A percentile compares a stretch with the other conserved stretches of the same genome.
These are phyloP conservation scores for Candida golubevii DNA, from an alignment of 805 yeast genomes.

Conservation along the genomic window DNA sequence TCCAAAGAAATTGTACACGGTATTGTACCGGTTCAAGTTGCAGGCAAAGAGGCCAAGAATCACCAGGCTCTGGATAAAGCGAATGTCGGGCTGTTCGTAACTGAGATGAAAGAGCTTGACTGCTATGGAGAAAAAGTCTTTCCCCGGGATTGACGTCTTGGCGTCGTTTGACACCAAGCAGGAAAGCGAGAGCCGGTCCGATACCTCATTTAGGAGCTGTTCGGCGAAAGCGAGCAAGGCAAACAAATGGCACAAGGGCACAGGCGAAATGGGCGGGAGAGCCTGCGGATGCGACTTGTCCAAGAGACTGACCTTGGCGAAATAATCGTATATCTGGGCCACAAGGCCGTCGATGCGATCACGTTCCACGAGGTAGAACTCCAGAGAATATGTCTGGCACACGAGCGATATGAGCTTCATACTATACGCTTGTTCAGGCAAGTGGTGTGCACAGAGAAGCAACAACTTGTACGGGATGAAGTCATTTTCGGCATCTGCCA, in stretches of 20 bases:
- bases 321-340: slow-evolving; percentile 15
- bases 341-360: slow-evolving; percentile 16
- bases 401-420: slow-evolving; percentile 24
- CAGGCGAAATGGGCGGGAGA: slow-evolving; percentile 12
- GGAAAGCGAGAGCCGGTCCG: slow-evolving; percentile 9
- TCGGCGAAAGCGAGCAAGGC: slow-evolving; percentile 36
- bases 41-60: slow-evolving; percentile 35
- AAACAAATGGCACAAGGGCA: slow-evolving; percentile 29
- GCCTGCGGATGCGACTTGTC: slow-evolving; percentile 2
- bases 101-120: slow-evolving; percentile 29
- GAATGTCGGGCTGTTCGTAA: slow-evolving; percentile 26
- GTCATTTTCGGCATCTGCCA: slow-evolving; percentile 27
- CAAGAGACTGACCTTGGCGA: neutral
- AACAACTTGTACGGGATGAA: slow-evolving; percentile 22
- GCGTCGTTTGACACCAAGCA: slow-evolving; percentile 2
- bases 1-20: slow-evolving; percentile 37
- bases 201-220: slow-evolving; percentile 22
- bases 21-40: slow-evolving; percentile 33
- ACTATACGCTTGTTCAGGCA: slow-evolving; percentile 26
- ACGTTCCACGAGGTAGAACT: slow-evolving; percentile 32
- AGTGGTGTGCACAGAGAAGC: slow-evolving; percentile 17
- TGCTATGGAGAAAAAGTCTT: slow-evolving; percentile 30
- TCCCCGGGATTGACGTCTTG: slow-evolving; percentile 27
- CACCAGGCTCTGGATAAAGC: slow-evolving; percentile 34
- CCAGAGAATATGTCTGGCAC: slow-evolving; percentile 28